These are phyloP conservation scores for Neocatenulostroma microsporum DNA, from an alignment of 2,329 filamentous ascomycete genomes.

Conservation along the genomic window DNA sequence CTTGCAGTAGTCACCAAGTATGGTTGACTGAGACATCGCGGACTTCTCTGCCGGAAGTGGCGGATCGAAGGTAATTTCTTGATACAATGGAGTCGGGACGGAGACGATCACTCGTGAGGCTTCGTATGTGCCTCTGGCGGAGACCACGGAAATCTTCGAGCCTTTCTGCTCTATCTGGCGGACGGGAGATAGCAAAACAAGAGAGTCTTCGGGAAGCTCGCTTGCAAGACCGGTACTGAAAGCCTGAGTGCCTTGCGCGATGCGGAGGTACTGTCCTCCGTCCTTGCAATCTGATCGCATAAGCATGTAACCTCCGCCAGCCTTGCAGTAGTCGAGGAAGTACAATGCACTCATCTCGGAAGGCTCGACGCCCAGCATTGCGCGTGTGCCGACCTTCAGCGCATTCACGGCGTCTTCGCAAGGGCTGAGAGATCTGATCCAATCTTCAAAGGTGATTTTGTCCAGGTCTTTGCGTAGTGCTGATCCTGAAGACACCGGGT, in stretches of 20 bases:
- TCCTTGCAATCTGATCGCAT: conserved; percentile 47
- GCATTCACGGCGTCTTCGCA: conserved; percentile 29
- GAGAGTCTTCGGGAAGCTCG: conserved; percentile 22
- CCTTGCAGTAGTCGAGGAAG: conserved; percentile 51
- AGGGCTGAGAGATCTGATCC: conserved; percentile 25
- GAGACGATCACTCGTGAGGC: conserved; percentile 44
- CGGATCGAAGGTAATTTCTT: conserved; percentile 43
- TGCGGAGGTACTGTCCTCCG: conserved; percentile 48
- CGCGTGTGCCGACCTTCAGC: conserved; percentile 41
- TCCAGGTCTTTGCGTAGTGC: conserved; percentile 28
- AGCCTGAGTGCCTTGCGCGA: conserved; percentile 42
- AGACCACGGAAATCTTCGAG: conserved; percentile 19
- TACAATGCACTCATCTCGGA: conserved; percentile 45
- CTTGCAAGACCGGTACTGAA: conserved; percentile 34
- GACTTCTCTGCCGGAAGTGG: conserved; percentile 37
- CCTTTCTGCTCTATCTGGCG: conserved; percentile 13
- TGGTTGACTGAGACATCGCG: conserved; percentile 14
- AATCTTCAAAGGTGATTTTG: conserved; percentile 34
- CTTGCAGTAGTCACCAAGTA: conserved; percentile 45
- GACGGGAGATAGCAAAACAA: conserved; percentile 19
- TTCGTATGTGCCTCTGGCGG: conserved; percentile 24
- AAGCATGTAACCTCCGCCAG: conserved; percentile 44
- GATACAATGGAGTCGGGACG: conserved; percentile 41
- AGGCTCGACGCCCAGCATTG: conserved; percentile 46
- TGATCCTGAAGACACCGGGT: conserved; percentile 20